Conservation (phyloP, 2,329 filamentous ascomycete genomes). For the Fonsecaea pugnacius region DNA sequence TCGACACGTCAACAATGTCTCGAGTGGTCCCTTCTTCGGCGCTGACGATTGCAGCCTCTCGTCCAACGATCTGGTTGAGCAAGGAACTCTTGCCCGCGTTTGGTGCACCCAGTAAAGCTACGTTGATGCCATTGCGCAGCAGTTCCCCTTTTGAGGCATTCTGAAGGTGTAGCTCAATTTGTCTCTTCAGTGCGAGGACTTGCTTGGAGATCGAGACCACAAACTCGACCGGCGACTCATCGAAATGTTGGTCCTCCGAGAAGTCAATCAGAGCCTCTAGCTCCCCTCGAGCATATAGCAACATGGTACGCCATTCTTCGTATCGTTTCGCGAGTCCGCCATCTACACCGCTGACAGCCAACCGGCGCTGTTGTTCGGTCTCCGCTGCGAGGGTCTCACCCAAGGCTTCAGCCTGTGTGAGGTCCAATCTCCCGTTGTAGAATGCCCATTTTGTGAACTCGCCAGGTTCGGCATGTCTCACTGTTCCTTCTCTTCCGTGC, state of each 20-base stretch:
- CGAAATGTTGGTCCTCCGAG: conserved; percentile 95
- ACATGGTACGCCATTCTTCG: conserved; percentile 75
- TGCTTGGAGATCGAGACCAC: conserved; percentile 70
- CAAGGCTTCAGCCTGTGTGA: conserved; percentile 76
- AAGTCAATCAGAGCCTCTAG: conserved; percentile 97
- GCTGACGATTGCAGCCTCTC: conserved; percentile 94
- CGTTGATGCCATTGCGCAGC: conserved; percentile 78
- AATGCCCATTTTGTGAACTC: conserved; percentile 96
- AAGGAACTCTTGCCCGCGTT: conserved; percentile 96
- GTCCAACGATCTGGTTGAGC: conserved; percentile 84
- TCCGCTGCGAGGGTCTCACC: conserved; percentile 66
- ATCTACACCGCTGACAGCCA: conserved; percentile 78
- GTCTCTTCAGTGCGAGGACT: conserved; percentile 63
- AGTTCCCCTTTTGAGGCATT: conserved; percentile 84
- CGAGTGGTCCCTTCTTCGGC: conserved; percentile 89
- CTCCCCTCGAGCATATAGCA: conserved; percentile 83
- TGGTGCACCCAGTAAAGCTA: conserved; percentile 86
- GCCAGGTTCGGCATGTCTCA: conserved; percentile 90
- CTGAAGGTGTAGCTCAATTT: conserved; percentile 70
- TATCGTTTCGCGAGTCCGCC: conserved; percentile 74
- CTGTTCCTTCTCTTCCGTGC: conserved; percentile 39
- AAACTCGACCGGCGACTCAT: conserved; percentile 77
- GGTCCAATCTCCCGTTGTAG: conserved; percentile 78
- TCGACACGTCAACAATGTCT: conserved; percentile 87
- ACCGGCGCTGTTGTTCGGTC: conserved; percentile 89